Base-by-base conservation (phyloP, 805 yeast genomes). In the Hanseniaspora pseudoguilliermondii region DNA sequence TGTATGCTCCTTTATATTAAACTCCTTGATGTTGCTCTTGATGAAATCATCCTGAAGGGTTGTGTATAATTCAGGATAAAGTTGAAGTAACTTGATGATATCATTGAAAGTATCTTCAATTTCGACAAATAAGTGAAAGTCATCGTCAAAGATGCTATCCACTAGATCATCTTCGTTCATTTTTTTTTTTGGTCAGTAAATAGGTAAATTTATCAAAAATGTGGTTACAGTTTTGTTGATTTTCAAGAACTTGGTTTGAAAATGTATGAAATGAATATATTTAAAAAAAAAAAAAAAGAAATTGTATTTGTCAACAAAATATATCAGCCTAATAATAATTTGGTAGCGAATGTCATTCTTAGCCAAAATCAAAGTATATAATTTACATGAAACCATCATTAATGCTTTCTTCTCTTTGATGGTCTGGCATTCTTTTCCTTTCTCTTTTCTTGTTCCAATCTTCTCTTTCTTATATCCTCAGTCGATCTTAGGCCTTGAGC, bases 401-500 rank as follows among this genome's bases (percentile, higher is more conserved):
- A 44, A 29, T 32, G 25, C 56, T 68, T 70, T 57, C 73, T 66
- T 63, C 68, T 77, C 62, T 73, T 76, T 23, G 71, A 61, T 15
- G 93, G 95, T 66, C 97, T 79, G 2, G 85, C 95, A 62, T 88
- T 90, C 80, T 93, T 93, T 5, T 81, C 90, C 64, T 77, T 78
- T 60, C 84, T 77, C 70, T 86, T 76, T 59, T 89, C 95, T 70
- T 82, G 77, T 39, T 66, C 64, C 47, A 75, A 75, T 72, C 98
- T 81, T 27, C 76, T 73, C 73, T 86, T 89, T 67, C 95, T 80
- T 56, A 93, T 89, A 55, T 86, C 82, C 58, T 81, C 88, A 13
- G 84, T 76, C 9, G 83, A 71, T 61, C 75, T 80, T 55, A 93
- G 65, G 43, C 73, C 72, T 40, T 70, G 65, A 44, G 61, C 63